A percentile compares a stretch with the other conserved stretches of the same genome.
Evolutionary conservation across 257 asterid genomes (phyloP).

Genomic region (Scutellaria baicalensis): DNA sequence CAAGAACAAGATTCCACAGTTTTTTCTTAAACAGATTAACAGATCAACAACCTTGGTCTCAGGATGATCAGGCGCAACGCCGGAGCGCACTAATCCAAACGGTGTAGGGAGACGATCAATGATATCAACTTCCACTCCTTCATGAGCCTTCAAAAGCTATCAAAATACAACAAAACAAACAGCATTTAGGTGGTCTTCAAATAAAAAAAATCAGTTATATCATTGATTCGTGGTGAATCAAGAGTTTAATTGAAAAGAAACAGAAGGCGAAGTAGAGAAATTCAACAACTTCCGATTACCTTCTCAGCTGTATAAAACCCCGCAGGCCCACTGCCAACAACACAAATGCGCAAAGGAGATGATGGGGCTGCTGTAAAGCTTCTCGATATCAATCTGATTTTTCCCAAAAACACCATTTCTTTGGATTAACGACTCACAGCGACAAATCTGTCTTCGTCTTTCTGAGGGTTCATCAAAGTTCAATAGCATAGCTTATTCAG

Average conservation of each 20-base stretch:
- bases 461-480: neutral
- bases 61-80: constrained; percentile 97
- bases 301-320: constrained; percentile 90
- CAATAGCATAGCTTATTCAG: no score
- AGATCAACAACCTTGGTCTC: constrained; percentile 69
- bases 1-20: neutral
- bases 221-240: neutral
- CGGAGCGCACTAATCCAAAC: constrained; percentile 88
- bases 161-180: neutral
- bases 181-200: no score
- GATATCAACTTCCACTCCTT: constrained; percentile 70
- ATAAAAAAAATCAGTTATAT: no score
- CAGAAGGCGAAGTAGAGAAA: neutral
- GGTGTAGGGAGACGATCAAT: constrained; percentile 93
- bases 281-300: constrained; percentile 26
- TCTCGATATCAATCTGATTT: constrained; percentile 31
- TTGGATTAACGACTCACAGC: neutral
- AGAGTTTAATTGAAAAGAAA: neutral
- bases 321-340: constrained; percentile 97
- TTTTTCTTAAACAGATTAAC: no score
- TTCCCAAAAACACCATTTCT: constrained; percentile 29
- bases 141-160: constrained; percentile 72
- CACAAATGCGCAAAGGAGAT: constrained; percentile 55
- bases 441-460: neutral
- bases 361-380: constrained; percentile 39